These are phyloP conservation scores for Thalassiosira mediterranea DNA, from an alignment of 352 stramenopile species.

Conservation along the genomic window DNA sequence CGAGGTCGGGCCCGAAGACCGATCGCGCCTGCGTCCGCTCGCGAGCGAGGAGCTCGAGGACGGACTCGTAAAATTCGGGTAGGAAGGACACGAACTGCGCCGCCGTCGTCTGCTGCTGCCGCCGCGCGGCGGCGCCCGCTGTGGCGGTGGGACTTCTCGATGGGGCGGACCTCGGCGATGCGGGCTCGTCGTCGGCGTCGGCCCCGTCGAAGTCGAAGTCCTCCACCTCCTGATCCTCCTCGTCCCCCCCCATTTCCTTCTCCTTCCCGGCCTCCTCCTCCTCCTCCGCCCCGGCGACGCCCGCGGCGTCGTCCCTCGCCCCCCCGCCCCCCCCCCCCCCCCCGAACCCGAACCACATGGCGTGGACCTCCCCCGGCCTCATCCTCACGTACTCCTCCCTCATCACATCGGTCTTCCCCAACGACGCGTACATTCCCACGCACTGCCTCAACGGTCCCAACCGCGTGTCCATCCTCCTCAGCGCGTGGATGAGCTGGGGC, in stretches of 20 bases:
- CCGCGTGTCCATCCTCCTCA: slow-evolving; percentile 70
- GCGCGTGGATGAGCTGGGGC: slow-evolving; percentile 71
- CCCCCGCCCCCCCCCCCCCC: slow-evolving; percentile 2
- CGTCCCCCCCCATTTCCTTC: slow-evolving; percentile 8
- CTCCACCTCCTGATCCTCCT: slow-evolving; percentile 27
- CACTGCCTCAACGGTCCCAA: slow-evolving; percentile 76
- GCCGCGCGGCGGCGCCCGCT: too few species aligned
- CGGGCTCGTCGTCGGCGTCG: background rate
- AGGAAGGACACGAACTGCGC: slow-evolving; percentile 68
- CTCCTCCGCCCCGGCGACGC: background rate
- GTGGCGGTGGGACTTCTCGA: background rate
- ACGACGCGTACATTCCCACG: slow-evolving; percentile 66
- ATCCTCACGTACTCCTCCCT: slow-evolving; percentile 79
- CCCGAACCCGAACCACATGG: slow-evolving; percentile 70
- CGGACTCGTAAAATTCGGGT: slow-evolving; percentile 73
- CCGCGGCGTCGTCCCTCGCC: too few species aligned
- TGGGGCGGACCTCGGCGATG: too few species aligned
- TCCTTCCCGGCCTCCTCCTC: background rate
- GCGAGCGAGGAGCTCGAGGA: slow-evolving; percentile 63
- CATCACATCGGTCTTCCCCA: slow-evolving; percentile 73
- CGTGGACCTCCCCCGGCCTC: slow-evolving; percentile 58
- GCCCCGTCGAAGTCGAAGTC: slow-evolving; percentile 53
- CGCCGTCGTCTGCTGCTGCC: slow-evolving; percentile 6
- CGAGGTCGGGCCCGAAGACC: slow-evolving; percentile 69
- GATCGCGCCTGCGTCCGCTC: slow-evolving; percentile 64